phyloP scores from a whole-genome alignment of 2,329 filamentous ascomycete species.

The Trichoderma brevicompactum region DNA sequence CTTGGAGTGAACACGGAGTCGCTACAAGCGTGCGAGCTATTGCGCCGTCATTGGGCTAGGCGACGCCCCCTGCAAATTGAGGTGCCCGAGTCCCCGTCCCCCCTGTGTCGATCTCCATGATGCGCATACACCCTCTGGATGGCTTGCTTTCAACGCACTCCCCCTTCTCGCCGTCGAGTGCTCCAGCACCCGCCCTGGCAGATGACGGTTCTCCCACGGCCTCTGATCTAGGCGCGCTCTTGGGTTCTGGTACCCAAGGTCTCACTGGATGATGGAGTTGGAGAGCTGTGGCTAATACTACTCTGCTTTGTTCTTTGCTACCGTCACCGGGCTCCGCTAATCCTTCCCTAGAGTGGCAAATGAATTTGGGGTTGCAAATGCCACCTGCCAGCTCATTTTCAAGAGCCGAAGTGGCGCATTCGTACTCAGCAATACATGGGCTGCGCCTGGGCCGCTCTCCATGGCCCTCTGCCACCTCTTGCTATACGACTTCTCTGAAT shows the following conservation, averaged over 20 bases:
- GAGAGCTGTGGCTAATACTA: neutral
- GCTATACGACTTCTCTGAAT: slow-evolving; percentile 8
- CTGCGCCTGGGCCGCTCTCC: neutral
- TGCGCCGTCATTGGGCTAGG: slow-evolving; percentile 8
- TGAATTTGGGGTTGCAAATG: slow-evolving; percentile 5
- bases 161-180: neutral
- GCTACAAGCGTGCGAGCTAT: slow-evolving; percentile 9
- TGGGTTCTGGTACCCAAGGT: neutral
- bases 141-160: neutral
- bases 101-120: slow-evolving; percentile 30
- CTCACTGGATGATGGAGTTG: neutral
- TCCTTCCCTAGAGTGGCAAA: neutral
- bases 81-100: slow-evolving; percentile 28
- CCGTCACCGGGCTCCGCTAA: neutral
- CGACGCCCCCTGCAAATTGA: slow-evolving; percentile 19
- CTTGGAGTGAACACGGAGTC: neutral
- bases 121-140: slow-evolving; percentile 10
- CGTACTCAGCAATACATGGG: slow-evolving; percentile 13
- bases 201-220: neutral
- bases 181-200: slow-evolving; percentile 6
- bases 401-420: slow-evolving; percentile 30
- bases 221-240: neutral
- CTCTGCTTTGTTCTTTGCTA: neutral
- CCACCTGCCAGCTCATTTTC: slow-evolving; percentile 22
- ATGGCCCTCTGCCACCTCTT: slow-evolving; percentile 3